Conservation (phyloP, 495 filamentous ascomycete genomes). For the Hypoxylon subgilvum region DNA sequence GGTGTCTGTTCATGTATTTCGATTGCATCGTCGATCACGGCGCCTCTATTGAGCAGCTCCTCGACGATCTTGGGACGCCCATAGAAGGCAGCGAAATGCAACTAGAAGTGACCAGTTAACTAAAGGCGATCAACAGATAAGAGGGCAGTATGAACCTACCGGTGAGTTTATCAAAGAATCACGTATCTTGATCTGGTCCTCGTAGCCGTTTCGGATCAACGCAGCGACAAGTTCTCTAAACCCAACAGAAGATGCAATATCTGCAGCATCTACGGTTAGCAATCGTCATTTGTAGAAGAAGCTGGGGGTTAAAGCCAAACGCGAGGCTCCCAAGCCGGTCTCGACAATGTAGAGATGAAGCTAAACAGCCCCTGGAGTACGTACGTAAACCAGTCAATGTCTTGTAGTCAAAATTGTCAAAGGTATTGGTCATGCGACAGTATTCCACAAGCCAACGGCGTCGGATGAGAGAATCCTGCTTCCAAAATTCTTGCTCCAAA, state of each 20-base stretch:
- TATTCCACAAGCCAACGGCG: conserved; percentile 47
- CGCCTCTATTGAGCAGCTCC: conserved; percentile 41
- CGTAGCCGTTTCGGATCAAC: conserved; percentile 39
- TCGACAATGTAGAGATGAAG: no score
- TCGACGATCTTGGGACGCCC: conserved; percentile 45
- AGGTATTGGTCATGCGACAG: conserved; percentile 31
- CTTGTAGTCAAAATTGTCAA: conserved; percentile 33
- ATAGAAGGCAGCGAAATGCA: conserved; percentile 45
- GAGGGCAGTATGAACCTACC: background rate
- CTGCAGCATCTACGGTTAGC: conserved; percentile 13
- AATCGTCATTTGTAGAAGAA: background rate
- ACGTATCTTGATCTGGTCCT: conserved; percentile 37
- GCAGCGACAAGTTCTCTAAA: conserved; percentile 41
- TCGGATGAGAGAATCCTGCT: conserved; percentile 38
- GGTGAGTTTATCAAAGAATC: conserved; percentile 38
- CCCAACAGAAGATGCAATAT: conserved; percentile 40
- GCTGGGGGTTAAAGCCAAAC: no score
- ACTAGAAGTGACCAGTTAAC: conserved; percentile 7
- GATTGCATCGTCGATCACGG: conserved; percentile 41
- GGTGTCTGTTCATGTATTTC: conserved; percentile 40
- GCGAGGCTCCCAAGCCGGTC: no score
- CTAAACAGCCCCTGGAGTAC: background rate
- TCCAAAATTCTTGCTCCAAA: conserved; percentile 45
- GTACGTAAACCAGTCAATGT: conserved; percentile 38
- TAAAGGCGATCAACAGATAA: background rate